Evolutionary conservation across 352 stramenopile genomes (phyloP), one percentile per base, ranked within the genome.

Genomic region (Globisporangium megalacanthum): DNA sequence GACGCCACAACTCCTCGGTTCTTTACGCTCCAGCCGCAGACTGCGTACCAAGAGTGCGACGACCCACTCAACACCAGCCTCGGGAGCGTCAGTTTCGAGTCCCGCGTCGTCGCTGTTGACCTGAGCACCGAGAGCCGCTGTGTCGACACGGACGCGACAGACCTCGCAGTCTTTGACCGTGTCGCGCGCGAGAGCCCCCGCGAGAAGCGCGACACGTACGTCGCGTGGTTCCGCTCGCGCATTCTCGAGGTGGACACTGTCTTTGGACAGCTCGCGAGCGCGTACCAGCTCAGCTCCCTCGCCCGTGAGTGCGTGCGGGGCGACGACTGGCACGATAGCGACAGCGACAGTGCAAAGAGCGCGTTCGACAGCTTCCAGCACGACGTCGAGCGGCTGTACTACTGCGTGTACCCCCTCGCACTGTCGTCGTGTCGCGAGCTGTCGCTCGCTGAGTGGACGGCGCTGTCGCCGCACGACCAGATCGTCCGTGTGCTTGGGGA

Each of bases 401-500:
- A 73, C 50, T 89, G 73, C 35, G 70, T 83, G 4, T 78, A 89
- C 51, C 33, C 51, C 17, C 52, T 86, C 2, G 60, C 74, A 25
- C 53, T 91, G 10, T 62, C 75, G 1, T 52, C 54, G 5, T 87
- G 77, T 31, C 66, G 50, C 19, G 62, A 75, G 20, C 51, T 84
- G 0, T 65, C 72, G 19, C 64, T 91, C 13, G 57, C 64, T 33
- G 72, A 88, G n/a, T 92, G 82, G 82, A 66, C 61, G 13, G 45
- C 66, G 8, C 50, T 88, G n/a, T 81, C 75, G 6, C 58, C 85
- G 15, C 66, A 83, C 36, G 77, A 89, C 35, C 82, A 89, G 73
- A 72, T 73, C 7, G 57, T 72, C 45, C 61, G 75, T 42, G 70
- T 82, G 5, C 50, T 80, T 9, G 73, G 68, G 19, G 59, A 65